These are phyloP conservation scores for Xylariales sp. DNA, from an alignment of 2,329 filamentous ascomycete genomes.

Conservation along the genomic window DNA sequence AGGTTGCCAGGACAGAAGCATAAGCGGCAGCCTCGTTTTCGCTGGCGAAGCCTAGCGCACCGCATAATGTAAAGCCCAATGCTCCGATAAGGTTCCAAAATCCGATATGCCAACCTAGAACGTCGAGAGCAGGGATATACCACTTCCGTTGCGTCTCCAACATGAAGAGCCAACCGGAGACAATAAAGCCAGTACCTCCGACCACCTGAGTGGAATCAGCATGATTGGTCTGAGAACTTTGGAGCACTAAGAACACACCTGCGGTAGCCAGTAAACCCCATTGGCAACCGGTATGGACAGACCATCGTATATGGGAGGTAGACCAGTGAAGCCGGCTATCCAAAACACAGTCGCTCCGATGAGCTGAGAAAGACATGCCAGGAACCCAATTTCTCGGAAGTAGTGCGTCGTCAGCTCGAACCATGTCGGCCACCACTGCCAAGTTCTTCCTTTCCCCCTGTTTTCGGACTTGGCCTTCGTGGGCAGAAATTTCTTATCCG, in stretches of 20 bases:
- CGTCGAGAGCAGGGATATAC: conserved; percentile 51
- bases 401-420: conserved; percentile 56
- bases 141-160: conserved; percentile 61
- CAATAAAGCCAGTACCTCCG: conserved; percentile 57
- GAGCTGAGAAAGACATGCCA: conserved; percentile 53
- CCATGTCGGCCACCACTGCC: conserved; percentile 53
- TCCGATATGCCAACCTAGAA: conserved; percentile 64
- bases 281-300: conserved; percentile 42
- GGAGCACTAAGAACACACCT: conserved; percentile 50
- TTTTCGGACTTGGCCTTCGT: background rate
- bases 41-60: conserved; percentile 48
- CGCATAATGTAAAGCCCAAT: conserved; percentile 58
- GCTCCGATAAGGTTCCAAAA: conserved; percentile 61
- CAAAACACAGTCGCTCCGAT: conserved; percentile 59
- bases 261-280: conserved; percentile 57
- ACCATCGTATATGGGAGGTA: conserved; percentile 50
- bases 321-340: conserved; percentile 55
- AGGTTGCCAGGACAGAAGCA: conserved; percentile 43
- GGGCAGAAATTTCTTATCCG: conserved; percentile 19
- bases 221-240: conserved; percentile 31
- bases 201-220: conserved; percentile 48
- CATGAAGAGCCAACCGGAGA: conserved; percentile 57
- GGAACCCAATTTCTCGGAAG: conserved; percentile 56
- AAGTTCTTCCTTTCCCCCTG: conserved; percentile 14
- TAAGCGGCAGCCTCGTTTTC: conserved; percentile 35